These are phyloP conservation scores for Aurifilum marmelostoma DNA, from an alignment of 2,329 filamentous ascomycete genomes.

Conservation along the genomic window DNA sequence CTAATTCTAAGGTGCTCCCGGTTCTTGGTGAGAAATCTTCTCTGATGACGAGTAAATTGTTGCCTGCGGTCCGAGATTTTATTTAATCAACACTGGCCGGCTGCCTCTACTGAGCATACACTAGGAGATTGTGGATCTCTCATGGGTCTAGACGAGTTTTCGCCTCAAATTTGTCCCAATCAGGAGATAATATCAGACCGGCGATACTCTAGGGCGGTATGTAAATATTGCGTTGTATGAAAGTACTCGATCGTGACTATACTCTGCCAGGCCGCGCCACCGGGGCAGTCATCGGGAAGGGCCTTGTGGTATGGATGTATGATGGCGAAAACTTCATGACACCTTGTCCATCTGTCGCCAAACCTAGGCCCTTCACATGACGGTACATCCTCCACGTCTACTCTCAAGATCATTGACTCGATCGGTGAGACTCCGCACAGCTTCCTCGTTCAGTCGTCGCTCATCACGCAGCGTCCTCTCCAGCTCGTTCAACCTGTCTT, in stretches of 20 bases:
- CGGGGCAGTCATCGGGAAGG: not conserved
- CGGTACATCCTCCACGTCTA: conserved; percentile 29
- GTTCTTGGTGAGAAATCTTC: no score
- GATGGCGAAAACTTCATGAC: not conserved
- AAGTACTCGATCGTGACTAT: no score
- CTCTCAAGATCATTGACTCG: conserved; percentile 35
- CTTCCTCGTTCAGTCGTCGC: conserved; percentile 35
- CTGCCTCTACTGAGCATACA: no score
- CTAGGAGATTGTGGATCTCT: no score
- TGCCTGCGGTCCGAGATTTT: no score
- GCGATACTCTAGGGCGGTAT: no score
- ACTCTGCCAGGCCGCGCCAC: not conserved
- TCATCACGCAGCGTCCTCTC: conserved; percentile 36
- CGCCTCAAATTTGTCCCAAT: no score
- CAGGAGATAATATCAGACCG: not conserved
- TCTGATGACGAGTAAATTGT: no score
- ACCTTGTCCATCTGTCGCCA: not conserved
- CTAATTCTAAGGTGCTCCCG: no score
- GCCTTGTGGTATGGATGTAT: not conserved
- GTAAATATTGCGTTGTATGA: no score
- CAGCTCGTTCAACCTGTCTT: conserved; percentile 32
- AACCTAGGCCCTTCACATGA: conserved; percentile 33
- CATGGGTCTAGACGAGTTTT: no score
- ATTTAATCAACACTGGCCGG: no score
- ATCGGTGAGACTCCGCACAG: conserved; percentile 32